Base-by-base conservation (phyloP, 2,329 filamentous ascomycete genomes). In the Colletotrichum sp. region DNA sequence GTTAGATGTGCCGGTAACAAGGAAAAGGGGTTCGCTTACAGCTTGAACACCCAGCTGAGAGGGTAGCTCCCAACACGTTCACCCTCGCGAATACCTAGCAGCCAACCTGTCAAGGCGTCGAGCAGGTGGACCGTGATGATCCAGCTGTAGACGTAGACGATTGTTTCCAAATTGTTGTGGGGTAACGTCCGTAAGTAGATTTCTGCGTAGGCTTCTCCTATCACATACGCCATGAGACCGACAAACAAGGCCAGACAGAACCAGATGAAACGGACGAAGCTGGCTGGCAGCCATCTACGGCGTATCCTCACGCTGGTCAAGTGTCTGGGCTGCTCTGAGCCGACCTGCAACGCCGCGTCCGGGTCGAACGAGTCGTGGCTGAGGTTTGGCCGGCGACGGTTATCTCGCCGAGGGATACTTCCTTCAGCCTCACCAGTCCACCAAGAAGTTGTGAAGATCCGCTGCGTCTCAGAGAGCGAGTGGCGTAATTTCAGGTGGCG, bases 61-160 rank as follows among this genome's bases (percentile, higher is more conserved):
- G 92, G 92, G 80, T 94, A 94, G 81, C 91, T 93, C 52, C 92
- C 92, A 2, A 94, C 92, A 36, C 92, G 87, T 81, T 94, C 91
- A 64, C 92, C 92, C 79, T 93, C 91, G 68, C 89, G 90, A 52
- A 90, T 92, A 60, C 92, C 92, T 52, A 94, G 83, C 64, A 94
- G 92, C 91, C 91, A 94, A 3, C 91, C 92, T 0, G 92, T 93
- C 73, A 93, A 84, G 4, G 89, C 90, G 80, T 94, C 92, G 9
- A 94, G 85, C 28, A 93, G 83, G 76, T 93, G 90, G 10, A 94
- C 92, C 2, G 92, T 94, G 34, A 89, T 87, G 12, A 94, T 91
- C 92, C 92, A 94, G 66, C 91, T 92, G 81, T 94, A 94, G 65
- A 94, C 92, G 80, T 94, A 94, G 13, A 93, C 87, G 68, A 94